These are phyloP conservation scores for Grosmannia serpens DNA, from an alignment of 2,329 filamentous ascomycete genomes.

Conservation along the genomic window DNA sequence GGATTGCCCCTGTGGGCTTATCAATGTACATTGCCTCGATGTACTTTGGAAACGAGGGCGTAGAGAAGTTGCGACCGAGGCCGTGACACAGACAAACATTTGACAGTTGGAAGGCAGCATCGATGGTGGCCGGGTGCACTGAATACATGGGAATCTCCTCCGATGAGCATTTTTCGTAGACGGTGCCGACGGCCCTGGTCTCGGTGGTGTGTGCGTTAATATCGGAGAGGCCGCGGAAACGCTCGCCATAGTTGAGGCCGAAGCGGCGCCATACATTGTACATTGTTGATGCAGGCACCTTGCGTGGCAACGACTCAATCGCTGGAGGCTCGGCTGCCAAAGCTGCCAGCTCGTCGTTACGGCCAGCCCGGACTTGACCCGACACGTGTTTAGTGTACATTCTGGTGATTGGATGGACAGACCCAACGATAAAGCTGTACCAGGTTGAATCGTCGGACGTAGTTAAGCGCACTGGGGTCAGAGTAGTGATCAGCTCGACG, in stretches of 20 bases:
- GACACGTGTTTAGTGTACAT: neutral
- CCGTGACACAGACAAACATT: too few relatives aligned
- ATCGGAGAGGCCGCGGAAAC: neutral
- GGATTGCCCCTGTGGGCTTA: too few relatives aligned
- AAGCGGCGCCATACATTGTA: neutral
- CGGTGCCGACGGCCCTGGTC: neutral
- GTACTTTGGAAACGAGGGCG: too few relatives aligned
- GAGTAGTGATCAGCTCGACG: neutral
- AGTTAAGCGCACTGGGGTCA: neutral
- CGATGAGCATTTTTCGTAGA: too few relatives aligned
- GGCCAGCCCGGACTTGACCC: neutral
- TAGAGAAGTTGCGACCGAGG: too few relatives aligned
- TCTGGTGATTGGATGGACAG: too few relatives aligned
- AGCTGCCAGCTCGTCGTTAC: neutral
- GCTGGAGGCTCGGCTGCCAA: neutral
- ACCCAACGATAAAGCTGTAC: neutral
- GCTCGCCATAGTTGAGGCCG: neutral
- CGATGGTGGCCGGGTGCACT: neutral
- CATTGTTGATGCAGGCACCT: neutral
- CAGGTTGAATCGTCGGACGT: neutral
- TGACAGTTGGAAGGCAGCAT: neutral
- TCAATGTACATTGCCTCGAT: too few relatives aligned
- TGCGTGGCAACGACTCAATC: neutral
- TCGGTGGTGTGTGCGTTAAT: neutral
- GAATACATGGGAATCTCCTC: too few relatives aligned